These are phyloP conservation scores for Thermothielavioides terrestris DNA, from an alignment of 495 filamentous ascomycete species.

Conservation along the genomic window DNA sequence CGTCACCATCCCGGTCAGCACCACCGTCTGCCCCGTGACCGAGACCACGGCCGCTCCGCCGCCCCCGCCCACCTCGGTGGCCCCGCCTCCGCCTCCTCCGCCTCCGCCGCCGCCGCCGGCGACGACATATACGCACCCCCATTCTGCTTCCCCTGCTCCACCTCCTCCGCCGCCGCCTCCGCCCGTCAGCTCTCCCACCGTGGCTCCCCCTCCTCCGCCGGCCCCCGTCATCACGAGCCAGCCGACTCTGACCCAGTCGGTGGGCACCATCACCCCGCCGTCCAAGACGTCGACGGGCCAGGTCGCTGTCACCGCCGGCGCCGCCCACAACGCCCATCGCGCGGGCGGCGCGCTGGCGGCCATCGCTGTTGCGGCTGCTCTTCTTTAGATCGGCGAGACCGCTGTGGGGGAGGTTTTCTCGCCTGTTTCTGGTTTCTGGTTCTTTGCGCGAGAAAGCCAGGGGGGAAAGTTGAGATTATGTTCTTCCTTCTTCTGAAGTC, in stretches of 20 bases:
- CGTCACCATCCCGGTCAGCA: constrained; percentile 26
- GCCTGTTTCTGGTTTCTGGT: neutral
- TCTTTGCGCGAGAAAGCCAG: neutral
- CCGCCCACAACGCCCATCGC: constrained; percentile 18
- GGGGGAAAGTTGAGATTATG: neutral
- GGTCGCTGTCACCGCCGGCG: constrained; percentile 25
- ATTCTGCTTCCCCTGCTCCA: constrained; percentile 8
- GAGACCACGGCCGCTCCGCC: constrained; percentile 10
- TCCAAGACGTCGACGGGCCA: constrained; percentile 10
- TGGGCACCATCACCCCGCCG: constrained; percentile 14
- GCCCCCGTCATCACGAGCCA: constrained; percentile 4
- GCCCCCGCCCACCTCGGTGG: constrained; percentile 6
- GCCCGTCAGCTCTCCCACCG: constrained; percentile 3
- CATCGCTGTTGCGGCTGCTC: constrained; percentile 25
- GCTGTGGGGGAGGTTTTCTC: constrained; percentile 1
- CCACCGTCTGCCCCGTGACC: constrained; percentile 30
- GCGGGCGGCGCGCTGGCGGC: constrained; percentile 30
- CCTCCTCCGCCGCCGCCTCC: constrained; percentile 12
- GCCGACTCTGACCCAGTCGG: constrained; percentile 7
- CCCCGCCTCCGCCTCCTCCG: constrained; percentile 10
- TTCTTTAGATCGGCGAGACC: too few species aligned
- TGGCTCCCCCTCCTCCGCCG: constrained; percentile 13
- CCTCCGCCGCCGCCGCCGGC: constrained; percentile 10
- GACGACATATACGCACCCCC: constrained; percentile 6
- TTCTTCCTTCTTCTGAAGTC: too few species aligned